A percentile compares a stretch with the other conserved stretches of the same genome.
phyloP scores from a whole-genome alignment of 2,329 filamentous ascomycete genomes.

The Dactylellina parvicollis region DNA sequence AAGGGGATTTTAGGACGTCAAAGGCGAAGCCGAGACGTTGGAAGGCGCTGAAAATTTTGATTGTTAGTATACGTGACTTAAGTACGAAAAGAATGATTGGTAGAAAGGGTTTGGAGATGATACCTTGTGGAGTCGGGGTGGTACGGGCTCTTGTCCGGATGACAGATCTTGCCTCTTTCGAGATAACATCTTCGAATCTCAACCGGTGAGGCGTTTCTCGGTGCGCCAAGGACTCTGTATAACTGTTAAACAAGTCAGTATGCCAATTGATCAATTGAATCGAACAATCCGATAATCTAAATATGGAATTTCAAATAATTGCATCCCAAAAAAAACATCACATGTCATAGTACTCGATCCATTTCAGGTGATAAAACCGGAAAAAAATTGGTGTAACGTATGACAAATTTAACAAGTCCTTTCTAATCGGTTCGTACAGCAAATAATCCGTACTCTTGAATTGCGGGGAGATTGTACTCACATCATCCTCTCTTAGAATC shows the following conservation, averaged over 20 bases:
- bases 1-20: slow-evolving; percentile 62
- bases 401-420: too few species aligned
- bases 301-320: not conserved
- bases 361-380: not conserved
- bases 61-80: not conserved
- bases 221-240: slow-evolving; percentile 61
- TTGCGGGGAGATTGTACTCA: slow-evolving; percentile 5
- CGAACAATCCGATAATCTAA: not conserved
- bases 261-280: not conserved
- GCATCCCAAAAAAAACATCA: not conserved
- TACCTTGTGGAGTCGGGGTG: slow-evolving; percentile 61
- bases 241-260: slow-evolving; percentile 27
- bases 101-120: not conserved
- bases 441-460: too few species aligned
- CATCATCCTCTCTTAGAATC: slow-evolving; percentile 42
- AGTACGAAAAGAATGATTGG: not conserved
- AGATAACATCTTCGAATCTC: slow-evolving; percentile 62
- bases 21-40: slow-evolving; percentile 62
- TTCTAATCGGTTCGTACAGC: too few species aligned
- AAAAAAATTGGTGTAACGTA: not conserved
- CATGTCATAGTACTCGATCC: not conserved
- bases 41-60: slow-evolving; percentile 59
- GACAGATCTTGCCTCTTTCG: slow-evolving; percentile 62
- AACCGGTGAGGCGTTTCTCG: slow-evolving; percentile 59
- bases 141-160: slow-evolving; percentile 62